Evolutionary conservation across 2,329 filamentous ascomycete genomes (phyloP).

Genomic region (Pestalotiopsis fici): DNA sequence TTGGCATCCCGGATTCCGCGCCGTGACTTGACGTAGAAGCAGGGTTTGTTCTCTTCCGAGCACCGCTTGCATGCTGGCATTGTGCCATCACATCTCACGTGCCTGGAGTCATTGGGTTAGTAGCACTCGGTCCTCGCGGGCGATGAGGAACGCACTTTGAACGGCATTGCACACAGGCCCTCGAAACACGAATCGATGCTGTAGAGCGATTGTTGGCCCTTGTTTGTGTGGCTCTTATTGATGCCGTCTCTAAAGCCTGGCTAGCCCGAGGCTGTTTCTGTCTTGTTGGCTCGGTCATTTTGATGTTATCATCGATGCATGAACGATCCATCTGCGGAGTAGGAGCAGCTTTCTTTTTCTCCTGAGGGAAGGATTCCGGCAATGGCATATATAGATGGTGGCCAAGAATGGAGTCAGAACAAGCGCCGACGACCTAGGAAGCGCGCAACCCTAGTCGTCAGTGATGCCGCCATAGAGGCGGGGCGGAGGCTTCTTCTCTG

Average conservation of each 20-base stretch:
- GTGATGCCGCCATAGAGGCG: background rate
- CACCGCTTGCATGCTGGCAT: slow-evolving; percentile 44
- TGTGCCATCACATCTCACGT: slow-evolving; percentile 47
- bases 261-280: slow-evolving; percentile 8
- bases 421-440: background rate
- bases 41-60: slow-evolving; percentile 39
- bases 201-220: slow-evolving; percentile 27
- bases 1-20: slow-evolving; percentile 41
- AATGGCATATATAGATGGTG: background rate
- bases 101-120: slow-evolving; percentile 16
- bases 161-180: slow-evolving; percentile 49
- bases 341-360: background rate
- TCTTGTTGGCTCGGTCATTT: slow-evolving; percentile 1
- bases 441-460: background rate
- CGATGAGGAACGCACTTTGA: slow-evolving; percentile 41
- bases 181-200: slow-evolving; percentile 39
- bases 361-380: background rate
- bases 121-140: slow-evolving; percentile 21
- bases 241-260: slow-evolving; percentile 21
- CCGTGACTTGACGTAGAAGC: slow-evolving; percentile 48
- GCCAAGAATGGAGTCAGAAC: background rate
- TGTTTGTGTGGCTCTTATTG: slow-evolving; percentile 22
- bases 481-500: background rate
- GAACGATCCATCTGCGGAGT: background rate
- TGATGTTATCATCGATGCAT: background rate